Evolutionary conservation across 2,329 filamentous ascomycete genomes (phyloP).

Genomic region (Ophiostoma piceae): DNA sequence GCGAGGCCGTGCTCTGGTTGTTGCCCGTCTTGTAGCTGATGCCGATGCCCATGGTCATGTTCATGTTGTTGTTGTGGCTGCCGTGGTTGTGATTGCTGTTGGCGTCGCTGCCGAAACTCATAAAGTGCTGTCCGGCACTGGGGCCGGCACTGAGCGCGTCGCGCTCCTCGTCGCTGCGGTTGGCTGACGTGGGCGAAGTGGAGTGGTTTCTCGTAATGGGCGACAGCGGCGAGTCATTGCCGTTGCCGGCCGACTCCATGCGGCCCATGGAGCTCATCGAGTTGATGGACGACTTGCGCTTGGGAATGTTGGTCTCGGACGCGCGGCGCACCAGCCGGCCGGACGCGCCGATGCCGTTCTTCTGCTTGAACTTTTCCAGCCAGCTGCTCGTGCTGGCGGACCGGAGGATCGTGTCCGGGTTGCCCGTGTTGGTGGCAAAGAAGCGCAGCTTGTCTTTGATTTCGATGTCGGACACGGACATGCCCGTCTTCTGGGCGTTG

Average conservation of each 20-base stretch:
- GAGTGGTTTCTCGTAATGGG: slow-evolving; percentile 57
- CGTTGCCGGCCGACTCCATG: slow-evolving; percentile 34
- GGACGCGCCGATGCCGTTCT: slow-evolving; percentile 56
- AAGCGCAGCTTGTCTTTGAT: slow-evolving; percentile 79
- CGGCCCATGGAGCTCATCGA: slow-evolving; percentile 31
- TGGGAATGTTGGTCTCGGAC: slow-evolving; percentile 65
- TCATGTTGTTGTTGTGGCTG: neutral
- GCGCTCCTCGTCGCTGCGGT: slow-evolving; percentile 63
- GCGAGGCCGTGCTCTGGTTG: slow-evolving; percentile 43
- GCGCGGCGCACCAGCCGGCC: slow-evolving; percentile 48
- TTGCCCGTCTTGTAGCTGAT: slow-evolving; percentile 52
- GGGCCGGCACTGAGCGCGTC: slow-evolving; percentile 40
- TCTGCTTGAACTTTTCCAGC: slow-evolving; percentile 95
- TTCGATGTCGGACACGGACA: slow-evolving; percentile 68
- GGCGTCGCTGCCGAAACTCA: neutral
- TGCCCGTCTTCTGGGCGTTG: slow-evolving; percentile 72
- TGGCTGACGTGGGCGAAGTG: slow-evolving; percentile 64
- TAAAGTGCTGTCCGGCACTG: slow-evolving; percentile 5
- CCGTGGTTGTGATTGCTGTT: neutral
- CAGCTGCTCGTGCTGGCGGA: slow-evolving; percentile 67
- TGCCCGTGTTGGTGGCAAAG: slow-evolving; percentile 66
- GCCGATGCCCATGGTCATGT: slow-evolving; percentile 19
- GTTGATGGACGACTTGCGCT: slow-evolving; percentile 40
- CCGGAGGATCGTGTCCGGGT: slow-evolving; percentile 66
- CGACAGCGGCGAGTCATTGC: slow-evolving; percentile 68